Evolutionary conservation across 2,329 filamentous ascomycete species (phyloP).

Genomic region (Diaporthe citri): DNA sequence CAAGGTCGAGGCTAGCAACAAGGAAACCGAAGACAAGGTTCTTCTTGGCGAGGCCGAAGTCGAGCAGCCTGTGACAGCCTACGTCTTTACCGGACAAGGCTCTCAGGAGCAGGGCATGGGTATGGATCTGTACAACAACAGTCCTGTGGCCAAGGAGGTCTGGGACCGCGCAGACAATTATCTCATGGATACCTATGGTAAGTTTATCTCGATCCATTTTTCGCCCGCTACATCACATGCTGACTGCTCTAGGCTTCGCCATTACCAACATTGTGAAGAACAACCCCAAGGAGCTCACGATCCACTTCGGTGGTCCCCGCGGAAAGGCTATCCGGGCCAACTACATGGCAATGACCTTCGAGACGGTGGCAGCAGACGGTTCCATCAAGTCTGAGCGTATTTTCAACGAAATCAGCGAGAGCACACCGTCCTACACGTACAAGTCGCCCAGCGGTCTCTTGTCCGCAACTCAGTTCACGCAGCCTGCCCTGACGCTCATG

Average conservation of each 20-base stretch:
- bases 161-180: constrained; percentile 99
- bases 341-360: constrained; percentile 99
- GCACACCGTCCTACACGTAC: constrained; percentile 96
- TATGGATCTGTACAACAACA: constrained; percentile 97
- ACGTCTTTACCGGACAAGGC: constrained; percentile 98
- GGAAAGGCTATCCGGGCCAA: constrained; percentile 98
- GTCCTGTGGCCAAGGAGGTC: constrained; percentile 93
- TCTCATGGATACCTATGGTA: constrained; percentile 98
- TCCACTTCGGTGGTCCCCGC: constrained; percentile 96
- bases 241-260: constrained; percentile 75
- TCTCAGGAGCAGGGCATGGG: constrained; percentile 99
- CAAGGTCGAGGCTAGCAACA: constrained; percentile 96
- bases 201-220: constrained; percentile 47
- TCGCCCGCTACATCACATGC: constrained; percentile 12
- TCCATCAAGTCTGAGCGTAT: constrained; percentile 98
- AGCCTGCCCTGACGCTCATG: constrained; percentile 97
- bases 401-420: constrained; percentile 97
- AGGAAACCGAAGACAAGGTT: constrained; percentile 96
- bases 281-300: constrained; percentile 98
- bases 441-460: constrained; percentile 93
- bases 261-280: constrained; percentile 99
- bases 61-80: constrained; percentile 95
- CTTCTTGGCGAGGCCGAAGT: constrained; percentile 95
- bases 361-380: constrained; percentile 94
- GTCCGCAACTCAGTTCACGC: constrained; percentile 98